These are phyloP conservation scores for Lizonia empirigonia DNA, from an alignment of 2,329 filamentous ascomycete species.

Conservation along the genomic window DNA sequence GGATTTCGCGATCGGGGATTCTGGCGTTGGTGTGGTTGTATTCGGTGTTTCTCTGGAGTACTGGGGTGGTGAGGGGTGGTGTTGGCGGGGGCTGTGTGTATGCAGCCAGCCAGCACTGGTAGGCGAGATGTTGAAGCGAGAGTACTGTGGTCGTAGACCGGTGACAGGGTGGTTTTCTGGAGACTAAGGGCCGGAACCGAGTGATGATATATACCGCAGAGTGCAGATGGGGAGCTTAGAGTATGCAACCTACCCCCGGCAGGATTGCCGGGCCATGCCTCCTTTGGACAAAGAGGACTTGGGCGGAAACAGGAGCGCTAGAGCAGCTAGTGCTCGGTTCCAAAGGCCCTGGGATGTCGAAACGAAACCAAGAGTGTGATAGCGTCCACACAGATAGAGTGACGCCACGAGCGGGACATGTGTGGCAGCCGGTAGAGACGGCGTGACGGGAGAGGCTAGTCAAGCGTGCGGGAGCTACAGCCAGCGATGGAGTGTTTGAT, in stretches of 20 bases:
- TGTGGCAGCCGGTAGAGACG: slow-evolving; percentile 42
- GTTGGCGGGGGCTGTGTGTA: slow-evolving; percentile 42
- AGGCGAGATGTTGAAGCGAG: slow-evolving; percentile 39
- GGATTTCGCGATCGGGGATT: slow-evolving; percentile 20
- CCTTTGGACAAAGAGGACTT: slow-evolving; percentile 45
- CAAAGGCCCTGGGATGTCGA: slow-evolving; percentile 36
- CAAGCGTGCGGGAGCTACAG: slow-evolving; percentile 48
- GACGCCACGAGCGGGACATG: slow-evolving; percentile 40
- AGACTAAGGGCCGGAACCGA: slow-evolving; percentile 32
- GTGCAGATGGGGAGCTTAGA: slow-evolving; percentile 40
- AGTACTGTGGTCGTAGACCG: slow-evolving; percentile 40
- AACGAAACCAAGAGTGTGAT: slow-evolving; percentile 33
- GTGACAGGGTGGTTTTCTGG: slow-evolving; percentile 38
- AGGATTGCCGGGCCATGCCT: slow-evolving; percentile 35
- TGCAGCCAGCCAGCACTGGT: slow-evolving; percentile 39
- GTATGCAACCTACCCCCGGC: slow-evolving; percentile 43
- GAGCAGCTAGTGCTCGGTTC: slow-evolving; percentile 46
- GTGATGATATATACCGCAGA: slow-evolving; percentile 46
- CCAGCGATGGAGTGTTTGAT: slow-evolving; percentile 36
- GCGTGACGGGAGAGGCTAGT: slow-evolving; percentile 46
- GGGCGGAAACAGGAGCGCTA: slow-evolving; percentile 41
- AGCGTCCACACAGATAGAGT: slow-evolving; percentile 45
- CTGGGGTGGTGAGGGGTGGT: slow-evolving; percentile 20
- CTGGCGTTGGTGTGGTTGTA: slow-evolving; percentile 17
- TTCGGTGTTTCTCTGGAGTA: slow-evolving; percentile 17